A percentile compares a stretch with the other conserved stretches of the same genome.
Conservation (phyloP, 2,329 filamentous ascomycete species). For the Ascochyta lentis region DNA sequence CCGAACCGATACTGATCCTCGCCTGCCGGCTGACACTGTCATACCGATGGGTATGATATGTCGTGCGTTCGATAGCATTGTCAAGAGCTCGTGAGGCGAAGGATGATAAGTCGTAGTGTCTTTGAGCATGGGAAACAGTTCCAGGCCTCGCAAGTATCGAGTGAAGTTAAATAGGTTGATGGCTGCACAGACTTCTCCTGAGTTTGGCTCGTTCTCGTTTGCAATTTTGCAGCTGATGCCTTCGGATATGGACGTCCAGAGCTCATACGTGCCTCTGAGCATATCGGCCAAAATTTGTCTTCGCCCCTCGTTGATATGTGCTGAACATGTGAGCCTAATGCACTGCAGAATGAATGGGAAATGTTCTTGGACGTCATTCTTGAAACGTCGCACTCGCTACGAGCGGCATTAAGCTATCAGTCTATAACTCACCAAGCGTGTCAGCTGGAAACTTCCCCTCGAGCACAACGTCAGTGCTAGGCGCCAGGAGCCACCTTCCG, state of each 20-base stretch:
- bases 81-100: background rate
- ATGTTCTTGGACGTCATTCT: no score
- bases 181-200: conserved; percentile 1
- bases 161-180: conserved; percentile 4
- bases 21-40: background rate
- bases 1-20: background rate
- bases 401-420: background rate
- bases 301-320: conserved; percentile 2
- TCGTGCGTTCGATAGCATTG: background rate
- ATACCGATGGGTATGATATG: background rate
- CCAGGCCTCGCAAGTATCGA: background rate
- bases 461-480: background rate
- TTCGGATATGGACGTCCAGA: conserved; percentile 1
- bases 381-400: no score
- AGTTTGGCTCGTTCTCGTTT: background rate
- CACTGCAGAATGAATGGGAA: background rate
- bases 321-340: conserved; percentile 1
- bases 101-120: background rate
- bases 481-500: conserved; percentile 1
- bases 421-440: conserved; percentile 3
- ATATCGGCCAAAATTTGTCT: conserved; percentile 1
- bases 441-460: conserved; percentile 1
- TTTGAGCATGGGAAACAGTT: conserved; percentile 7
- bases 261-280: conserved; percentile 1
- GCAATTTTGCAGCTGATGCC: conserved; percentile 1